Conservation (phyloP, 805 yeast genomes). For the Candida sanyiensis region DNA sequence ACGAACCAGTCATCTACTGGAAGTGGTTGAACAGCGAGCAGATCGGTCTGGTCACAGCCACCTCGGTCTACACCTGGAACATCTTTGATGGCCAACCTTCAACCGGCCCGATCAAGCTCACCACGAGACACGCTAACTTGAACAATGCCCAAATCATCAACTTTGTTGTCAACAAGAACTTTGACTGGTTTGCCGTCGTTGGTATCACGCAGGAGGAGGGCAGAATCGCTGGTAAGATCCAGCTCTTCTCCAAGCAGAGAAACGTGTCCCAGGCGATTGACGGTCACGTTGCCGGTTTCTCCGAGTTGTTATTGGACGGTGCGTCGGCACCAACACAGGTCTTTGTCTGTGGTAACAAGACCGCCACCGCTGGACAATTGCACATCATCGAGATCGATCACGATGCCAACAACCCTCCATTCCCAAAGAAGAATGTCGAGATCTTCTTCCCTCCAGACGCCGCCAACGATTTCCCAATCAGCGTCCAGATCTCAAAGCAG, state of each 20-base stretch:
- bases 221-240: constrained; percentile 93
- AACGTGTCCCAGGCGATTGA: constrained; percentile 94
- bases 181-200: constrained; percentile 90
- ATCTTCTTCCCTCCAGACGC: constrained; percentile 97
- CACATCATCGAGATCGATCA: constrained; percentile 97
- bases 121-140: constrained; percentile 78
- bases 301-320: constrained; percentile 67
- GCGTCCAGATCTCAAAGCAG: constrained; percentile 77
- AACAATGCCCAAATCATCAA: constrained; percentile 84
- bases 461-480: constrained; percentile 91
- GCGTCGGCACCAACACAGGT: constrained; percentile 69
- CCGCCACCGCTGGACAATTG: constrained; percentile 69
- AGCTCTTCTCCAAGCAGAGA: constrained; percentile 81
- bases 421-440: constrained; percentile 84
- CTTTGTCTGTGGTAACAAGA: constrained; percentile 88
- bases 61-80: constrained; percentile 73
- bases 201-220: constrained; percentile 95
- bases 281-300: constrained; percentile 94
- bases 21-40: constrained; percentile 74
- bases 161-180: constrained; percentile 71
- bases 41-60: constrained; percentile 80
- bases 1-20: constrained; percentile 92
- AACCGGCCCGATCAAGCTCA: constrained; percentile 71
- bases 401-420: constrained; percentile 77
- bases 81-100: constrained; percentile 74